These are phyloP conservation scores for Chlamydomonas sp. DNA, from an alignment of 139 green algal species.

Conservation along the genomic window DNA sequence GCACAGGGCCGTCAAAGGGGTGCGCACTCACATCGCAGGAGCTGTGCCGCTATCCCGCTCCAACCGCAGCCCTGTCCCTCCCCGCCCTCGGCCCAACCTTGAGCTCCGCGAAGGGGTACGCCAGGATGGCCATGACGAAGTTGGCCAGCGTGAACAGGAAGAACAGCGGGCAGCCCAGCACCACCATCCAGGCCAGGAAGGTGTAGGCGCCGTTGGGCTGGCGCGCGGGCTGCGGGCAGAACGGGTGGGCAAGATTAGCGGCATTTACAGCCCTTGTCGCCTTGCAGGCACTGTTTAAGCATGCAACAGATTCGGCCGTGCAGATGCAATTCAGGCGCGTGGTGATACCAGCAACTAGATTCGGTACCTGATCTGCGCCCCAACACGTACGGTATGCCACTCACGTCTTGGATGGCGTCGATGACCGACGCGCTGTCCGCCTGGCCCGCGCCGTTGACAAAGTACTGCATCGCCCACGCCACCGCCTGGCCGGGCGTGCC, in stretches of 20 bases:
- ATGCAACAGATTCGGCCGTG: too few relatives aligned
- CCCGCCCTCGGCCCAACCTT: neutral
- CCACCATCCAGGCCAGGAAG: slow-evolving; percentile 27
- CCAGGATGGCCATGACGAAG: slow-evolving; percentile 35
- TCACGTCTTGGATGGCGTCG: neutral
- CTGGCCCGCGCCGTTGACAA: slow-evolving; percentile 9
- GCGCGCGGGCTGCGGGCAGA: neutral
- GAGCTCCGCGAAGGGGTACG: slow-evolving; percentile 5
- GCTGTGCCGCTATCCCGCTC: neutral
- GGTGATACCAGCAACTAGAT: too few relatives aligned
- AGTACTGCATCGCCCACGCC: slow-evolving; percentile 6
- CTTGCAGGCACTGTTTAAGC: too few relatives aligned
- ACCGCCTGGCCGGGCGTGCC: neutral
- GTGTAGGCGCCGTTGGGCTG: slow-evolving; percentile 18
- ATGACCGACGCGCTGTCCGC: neutral
- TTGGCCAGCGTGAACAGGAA: slow-evolving; percentile 27
- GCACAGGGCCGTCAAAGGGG: too few relatives aligned
- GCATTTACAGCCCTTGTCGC: neutral
- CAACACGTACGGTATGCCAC: neutral
- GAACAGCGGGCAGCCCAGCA: slow-evolving; percentile 13
- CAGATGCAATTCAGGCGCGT: too few relatives aligned
- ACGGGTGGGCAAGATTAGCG: neutral
- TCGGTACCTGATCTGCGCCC: too few relatives aligned
- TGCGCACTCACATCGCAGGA: too few relatives aligned
- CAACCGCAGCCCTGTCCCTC: neutral